These are phyloP conservation scores for Collybia nuda DNA, from an alignment of 768 basidiomycete genomes.

Conservation along the genomic window DNA sequence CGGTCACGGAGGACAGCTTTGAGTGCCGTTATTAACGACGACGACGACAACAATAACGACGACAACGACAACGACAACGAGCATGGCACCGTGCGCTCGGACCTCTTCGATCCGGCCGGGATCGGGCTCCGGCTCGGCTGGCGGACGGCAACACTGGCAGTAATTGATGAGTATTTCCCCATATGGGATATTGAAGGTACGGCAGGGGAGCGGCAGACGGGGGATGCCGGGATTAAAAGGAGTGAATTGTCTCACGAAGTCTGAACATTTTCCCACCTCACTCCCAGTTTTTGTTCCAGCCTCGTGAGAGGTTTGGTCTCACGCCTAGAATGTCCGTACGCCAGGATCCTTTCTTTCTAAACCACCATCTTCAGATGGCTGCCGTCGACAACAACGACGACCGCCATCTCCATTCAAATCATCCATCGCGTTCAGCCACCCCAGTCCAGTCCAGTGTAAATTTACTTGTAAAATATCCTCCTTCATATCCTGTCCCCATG, in stretches of 20 bases:
- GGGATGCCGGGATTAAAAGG: constrained; percentile 22
- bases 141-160: no score
- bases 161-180: constrained; percentile 11
- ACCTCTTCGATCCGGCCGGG: no score
- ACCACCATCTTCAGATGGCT: constrained; percentile 45
- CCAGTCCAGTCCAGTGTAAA: constrained; percentile 16
- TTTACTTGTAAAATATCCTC: constrained; percentile 31
- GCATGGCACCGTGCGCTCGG: neutral
- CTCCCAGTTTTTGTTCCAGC: constrained; percentile 23
- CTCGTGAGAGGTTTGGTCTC: constrained; percentile 42
- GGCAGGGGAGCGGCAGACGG: neutral
- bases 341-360: constrained; percentile 45
- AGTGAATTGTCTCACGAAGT: constrained; percentile 14
- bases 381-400: constrained; percentile 19
- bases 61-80: neutral
- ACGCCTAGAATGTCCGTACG: constrained; percentile 45
- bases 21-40: neutral
- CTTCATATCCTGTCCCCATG: constrained; percentile 19
- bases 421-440: constrained; percentile 16
- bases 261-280: constrained; percentile 28
- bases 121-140: no score
- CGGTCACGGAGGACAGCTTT: constrained; percentile 22
- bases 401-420: constrained; percentile 13
- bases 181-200: constrained; percentile 10
- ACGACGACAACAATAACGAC: neutral